phyloP scores from a whole-genome alignment of 2,329 filamentous ascomycete genomes.

The Cytospora paraplurivora region DNA sequence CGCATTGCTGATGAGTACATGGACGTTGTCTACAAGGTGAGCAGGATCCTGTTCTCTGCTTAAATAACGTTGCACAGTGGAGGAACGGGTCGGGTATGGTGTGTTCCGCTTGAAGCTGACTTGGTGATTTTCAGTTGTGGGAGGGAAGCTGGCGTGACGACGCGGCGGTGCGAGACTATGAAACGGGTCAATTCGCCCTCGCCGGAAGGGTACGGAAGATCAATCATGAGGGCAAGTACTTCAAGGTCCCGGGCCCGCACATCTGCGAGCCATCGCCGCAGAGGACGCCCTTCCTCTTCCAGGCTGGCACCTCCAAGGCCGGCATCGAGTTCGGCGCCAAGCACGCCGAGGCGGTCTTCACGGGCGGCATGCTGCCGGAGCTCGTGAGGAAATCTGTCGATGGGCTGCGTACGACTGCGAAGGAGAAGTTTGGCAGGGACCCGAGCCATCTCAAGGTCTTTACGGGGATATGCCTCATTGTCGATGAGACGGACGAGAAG shows the following conservation, averaged over 20 bases:
- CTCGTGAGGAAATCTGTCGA: conserved; percentile 9
- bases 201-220: background rate
- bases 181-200: background rate
- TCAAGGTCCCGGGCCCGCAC: conserved; percentile 20
- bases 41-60: too few species aligned
- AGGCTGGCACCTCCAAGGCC: conserved; percentile 21
- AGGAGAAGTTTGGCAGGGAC: background rate
- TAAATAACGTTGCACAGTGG: too few species aligned
- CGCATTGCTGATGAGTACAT: conserved; percentile 65
- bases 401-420: background rate
- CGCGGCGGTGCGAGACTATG: background rate
- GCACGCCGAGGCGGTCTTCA: conserved; percentile 23
- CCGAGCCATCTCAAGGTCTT: conserved; percentile 18
- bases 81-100: too few species aligned
- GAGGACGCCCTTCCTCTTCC: conserved; percentile 22
- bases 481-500: conserved; percentile 23
- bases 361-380: conserved; percentile 15
- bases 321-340: conserved; percentile 20
- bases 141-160: conserved; percentile 3
- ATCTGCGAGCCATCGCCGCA: conserved; percentile 22
- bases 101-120: background rate
- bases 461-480: conserved; percentile 19
- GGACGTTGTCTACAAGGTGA: conserved; percentile 64
- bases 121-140: background rate
- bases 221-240: conserved; percentile 19